Base-by-base conservation (phyloP, 306 rosid genomes). In the Quercus variabilis region DNA sequence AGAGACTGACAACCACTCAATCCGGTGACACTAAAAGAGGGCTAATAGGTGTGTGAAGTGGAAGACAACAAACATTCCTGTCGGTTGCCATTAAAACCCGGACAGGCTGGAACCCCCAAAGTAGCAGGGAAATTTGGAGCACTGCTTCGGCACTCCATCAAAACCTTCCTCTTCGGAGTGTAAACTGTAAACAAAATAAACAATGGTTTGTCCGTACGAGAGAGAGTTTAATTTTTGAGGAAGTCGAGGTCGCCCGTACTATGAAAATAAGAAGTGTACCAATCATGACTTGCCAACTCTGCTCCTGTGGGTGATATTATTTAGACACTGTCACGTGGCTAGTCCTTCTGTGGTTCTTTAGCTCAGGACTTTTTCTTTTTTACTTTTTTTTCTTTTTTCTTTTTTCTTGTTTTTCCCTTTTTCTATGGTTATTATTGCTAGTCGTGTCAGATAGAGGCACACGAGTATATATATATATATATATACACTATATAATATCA, bases 11-110 rank as follows among this genome's bases (percentile, higher is more conserved):
- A 84, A 92, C 94, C 73, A 35, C 71, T 81, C 76, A 25, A 52
- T 74, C 90, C 97, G 87, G 94, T 91, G 93, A 78, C 86, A 17
- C 18, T 52, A 28, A 38, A 49, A 8, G 62, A 4, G 80, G 80
- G 78, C 83, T 60, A 11, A 10, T 14, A 20, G 49, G 41, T 9
- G 30, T 33, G 60, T 25, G 25, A 26, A 54, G 35, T 43, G 43
- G 19, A 75, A 55, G 62, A 86, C 84, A 85, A 68, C 80, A 23
- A 87, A 85, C 93, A 90, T 76, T 69, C 83, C 59, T 93, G 91
- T 91, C 93, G 82, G 90, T 90, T 93, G 90, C 92, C 90, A 85
- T 88, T 91, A 79, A 70, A 68, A 64, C 62, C 12, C 28, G 82
- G 83, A 87, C 92, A 82, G 35, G 62, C 70, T 58, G 62, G 72